phyloP scores from a whole-genome alignment of 1,284 basidiomycete species.

The Naganishia liquefaciens region DNA sequence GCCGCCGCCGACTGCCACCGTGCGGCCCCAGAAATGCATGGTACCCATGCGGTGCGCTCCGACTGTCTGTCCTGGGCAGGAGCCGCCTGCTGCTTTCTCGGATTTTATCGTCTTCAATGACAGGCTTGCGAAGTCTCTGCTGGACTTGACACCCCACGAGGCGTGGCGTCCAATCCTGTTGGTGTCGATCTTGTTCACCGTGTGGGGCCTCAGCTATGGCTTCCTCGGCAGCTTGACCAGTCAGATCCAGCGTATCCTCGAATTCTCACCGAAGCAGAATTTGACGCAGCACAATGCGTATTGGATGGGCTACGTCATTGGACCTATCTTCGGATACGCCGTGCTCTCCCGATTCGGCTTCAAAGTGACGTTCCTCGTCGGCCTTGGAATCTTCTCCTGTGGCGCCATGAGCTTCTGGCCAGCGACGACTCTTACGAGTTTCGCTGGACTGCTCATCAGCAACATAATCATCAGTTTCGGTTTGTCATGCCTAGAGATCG shows the following conservation, averaged over 20 bases:
- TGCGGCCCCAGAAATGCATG: conserved; percentile 7
- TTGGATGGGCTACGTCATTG: conserved; percentile 49
- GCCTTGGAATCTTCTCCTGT: conserved; percentile 47
- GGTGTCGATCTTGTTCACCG: conserved; percentile 50
- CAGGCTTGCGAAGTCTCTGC: conserved; percentile 38
- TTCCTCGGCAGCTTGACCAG: conserved; percentile 49
- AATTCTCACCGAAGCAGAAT: conserved; percentile 36
- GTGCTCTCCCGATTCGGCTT: conserved; percentile 45
- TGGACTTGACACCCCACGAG: conserved; percentile 44
- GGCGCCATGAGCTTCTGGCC: conserved; percentile 54
- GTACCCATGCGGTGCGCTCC: conserved; percentile 24
- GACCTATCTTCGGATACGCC: conserved; percentile 45
- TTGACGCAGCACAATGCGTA: conserved; percentile 48
- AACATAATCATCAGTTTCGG: conserved; percentile 50
- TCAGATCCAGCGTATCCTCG: conserved; percentile 44
- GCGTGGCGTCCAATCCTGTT: conserved; percentile 49
- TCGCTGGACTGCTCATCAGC: conserved; percentile 50
- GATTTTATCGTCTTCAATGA: conserved; percentile 29
- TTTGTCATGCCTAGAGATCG: conserved; percentile 47
- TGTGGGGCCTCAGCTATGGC: conserved; percentile 53
- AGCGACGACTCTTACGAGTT: conserved; percentile 47
- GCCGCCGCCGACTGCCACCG: background rate
- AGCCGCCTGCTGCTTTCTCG: conserved; percentile 27
- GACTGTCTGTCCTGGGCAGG: conserved; percentile 7
- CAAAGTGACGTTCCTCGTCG: conserved; percentile 52